Percentiles rank a stretch among this genome's conserved stretches.
phyloP scores from a whole-genome alignment of 371 early-diverging fungal species.

The Saksenaea vasiformis region DNA sequence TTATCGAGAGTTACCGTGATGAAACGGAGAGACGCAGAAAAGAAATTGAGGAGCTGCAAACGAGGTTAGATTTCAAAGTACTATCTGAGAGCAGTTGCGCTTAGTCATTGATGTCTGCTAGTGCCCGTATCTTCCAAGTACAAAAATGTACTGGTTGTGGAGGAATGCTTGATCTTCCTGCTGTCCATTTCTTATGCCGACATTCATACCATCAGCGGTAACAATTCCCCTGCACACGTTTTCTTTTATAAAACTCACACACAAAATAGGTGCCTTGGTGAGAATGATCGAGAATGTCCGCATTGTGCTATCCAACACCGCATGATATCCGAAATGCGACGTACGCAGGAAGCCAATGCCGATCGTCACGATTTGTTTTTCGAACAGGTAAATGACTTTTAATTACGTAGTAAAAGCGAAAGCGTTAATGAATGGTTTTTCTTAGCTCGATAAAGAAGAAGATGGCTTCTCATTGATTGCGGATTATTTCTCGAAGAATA shows the following conservation, averaged over 20 bases:
- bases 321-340: constrained; percentile 77
- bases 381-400: constrained; percentile 55
- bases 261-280: constrained; percentile 61
- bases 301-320: constrained; percentile 85
- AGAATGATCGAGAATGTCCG: constrained; percentile 83
- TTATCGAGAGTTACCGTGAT: constrained; percentile 74
- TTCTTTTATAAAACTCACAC: background rate
- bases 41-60: constrained; percentile 82
- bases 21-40: constrained; percentile 78
- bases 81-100: background rate
- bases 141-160: constrained; percentile 86
- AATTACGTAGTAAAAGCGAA: background rate
- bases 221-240: background rate
- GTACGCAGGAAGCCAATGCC: constrained; percentile 75
- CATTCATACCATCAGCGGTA: constrained; percentile 93
- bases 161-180: constrained; percentile 85
- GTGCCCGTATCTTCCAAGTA: constrained; percentile 82
- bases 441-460: constrained; percentile 72
- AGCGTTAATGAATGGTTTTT: background rate
- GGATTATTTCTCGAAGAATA: constrained; percentile 85
- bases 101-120: constrained; percentile 15
- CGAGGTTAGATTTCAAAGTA: constrained; percentile 39
- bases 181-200: constrained; percentile 89
- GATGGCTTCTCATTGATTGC: constrained; percentile 88
- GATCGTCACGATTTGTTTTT: constrained; percentile 81